A percentile compares a stretch with the other conserved stretches of the same genome.
Conservation (phyloP, 768 basidiomycete species). For the Trametes coccinea region DNA sequence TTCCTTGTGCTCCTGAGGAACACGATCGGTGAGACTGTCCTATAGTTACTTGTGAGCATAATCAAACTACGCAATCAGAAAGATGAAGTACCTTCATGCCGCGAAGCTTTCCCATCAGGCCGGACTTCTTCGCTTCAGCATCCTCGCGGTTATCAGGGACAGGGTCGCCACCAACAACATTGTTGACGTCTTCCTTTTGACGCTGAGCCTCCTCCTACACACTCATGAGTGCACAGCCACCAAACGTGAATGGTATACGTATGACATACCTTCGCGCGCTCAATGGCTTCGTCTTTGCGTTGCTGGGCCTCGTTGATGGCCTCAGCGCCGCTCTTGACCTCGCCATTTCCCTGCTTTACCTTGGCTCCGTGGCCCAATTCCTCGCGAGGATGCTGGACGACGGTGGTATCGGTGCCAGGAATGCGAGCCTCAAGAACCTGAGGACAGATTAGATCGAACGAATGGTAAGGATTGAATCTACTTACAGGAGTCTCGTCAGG, state of each 20-base stretch:
- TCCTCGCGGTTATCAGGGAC: slow-evolving; percentile 36
- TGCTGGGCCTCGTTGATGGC: slow-evolving; percentile 22
- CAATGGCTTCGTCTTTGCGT: slow-evolving; percentile 19
- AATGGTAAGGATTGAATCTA: too few species aligned
- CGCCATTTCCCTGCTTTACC: slow-evolving; percentile 36
- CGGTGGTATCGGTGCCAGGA: slow-evolving; percentile 43
- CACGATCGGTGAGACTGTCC: slow-evolving; percentile 50
- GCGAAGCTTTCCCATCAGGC: slow-evolving; percentile 34
- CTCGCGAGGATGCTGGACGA: slow-evolving; percentile 54
- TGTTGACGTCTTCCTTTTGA: slow-evolving; percentile 24
- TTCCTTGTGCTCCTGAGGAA: slow-evolving; percentile 72
- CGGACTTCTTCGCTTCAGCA: slow-evolving; percentile 38
- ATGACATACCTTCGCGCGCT: slow-evolving; percentile 17
- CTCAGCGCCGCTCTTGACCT: slow-evolving; percentile 34
- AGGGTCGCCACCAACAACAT: slow-evolving; percentile 34
- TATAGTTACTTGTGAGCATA: slow-evolving; percentile 14
- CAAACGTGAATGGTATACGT: too few species aligned
- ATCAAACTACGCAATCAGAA: not conserved
- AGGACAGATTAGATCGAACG: not conserved
- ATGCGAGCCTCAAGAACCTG: slow-evolving; percentile 43
- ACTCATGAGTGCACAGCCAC: not conserved
- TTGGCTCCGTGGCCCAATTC: slow-evolving; percentile 40
- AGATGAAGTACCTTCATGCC: slow-evolving; percentile 30
- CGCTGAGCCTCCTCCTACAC: slow-evolving; percentile 22
- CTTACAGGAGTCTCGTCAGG: slow-evolving; percentile 48